phyloP scores from a whole-genome alignment of 495 filamentous ascomycete species.

The Delitschia confertaspora region DNA sequence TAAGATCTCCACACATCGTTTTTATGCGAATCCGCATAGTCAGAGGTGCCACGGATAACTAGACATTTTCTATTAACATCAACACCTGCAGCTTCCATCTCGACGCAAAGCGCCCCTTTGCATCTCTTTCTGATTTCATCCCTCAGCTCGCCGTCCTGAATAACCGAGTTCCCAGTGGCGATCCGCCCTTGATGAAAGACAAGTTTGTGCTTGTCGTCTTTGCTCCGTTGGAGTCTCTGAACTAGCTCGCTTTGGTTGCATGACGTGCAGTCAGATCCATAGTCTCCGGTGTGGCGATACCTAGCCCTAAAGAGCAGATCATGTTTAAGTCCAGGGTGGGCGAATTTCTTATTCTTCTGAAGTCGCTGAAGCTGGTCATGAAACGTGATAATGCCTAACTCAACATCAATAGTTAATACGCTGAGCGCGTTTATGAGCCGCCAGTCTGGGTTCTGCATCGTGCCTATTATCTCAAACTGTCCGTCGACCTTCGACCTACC shows the following conservation, averaged over 20 bases:
- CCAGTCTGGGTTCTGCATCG: slow-evolving; percentile 7
- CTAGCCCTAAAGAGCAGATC: slow-evolving; percentile 6
- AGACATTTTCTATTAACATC: slow-evolving; percentile 29
- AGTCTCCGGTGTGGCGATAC: slow-evolving; percentile 2
- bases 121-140: slow-evolving; percentile 2
- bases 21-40: slow-evolving; percentile 38
- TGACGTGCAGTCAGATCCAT: slow-evolving; percentile 4
- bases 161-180: slow-evolving; percentile 6
- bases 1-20: slow-evolving; percentile 36
- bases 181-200: slow-evolving; percentile 8
- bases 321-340: slow-evolving; percentile 2
- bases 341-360: slow-evolving; percentile 1
- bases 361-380: slow-evolving; percentile 4
- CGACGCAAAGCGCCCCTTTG: slow-evolving; percentile 5
- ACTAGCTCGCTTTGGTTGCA: slow-evolving; percentile 5
- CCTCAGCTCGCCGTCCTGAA: slow-evolving; percentile 9
- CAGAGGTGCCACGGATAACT: slow-evolving; percentile 37
- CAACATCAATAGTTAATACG: not conserved
- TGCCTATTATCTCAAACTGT: slow-evolving; percentile 4
- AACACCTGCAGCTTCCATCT: slow-evolving; percentile 24
- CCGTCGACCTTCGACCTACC: not conserved
- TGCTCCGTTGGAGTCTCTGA: slow-evolving; percentile 1
- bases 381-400: not conserved
- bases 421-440: slow-evolving; percentile 4
- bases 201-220: not conserved